Percentiles rank a stretch among this genome's conserved stretches.
These are phyloP conservation scores for Xanthoconium purpureum DNA, from an alignment of 768 basidiomycete species.

Conservation along the genomic window DNA sequence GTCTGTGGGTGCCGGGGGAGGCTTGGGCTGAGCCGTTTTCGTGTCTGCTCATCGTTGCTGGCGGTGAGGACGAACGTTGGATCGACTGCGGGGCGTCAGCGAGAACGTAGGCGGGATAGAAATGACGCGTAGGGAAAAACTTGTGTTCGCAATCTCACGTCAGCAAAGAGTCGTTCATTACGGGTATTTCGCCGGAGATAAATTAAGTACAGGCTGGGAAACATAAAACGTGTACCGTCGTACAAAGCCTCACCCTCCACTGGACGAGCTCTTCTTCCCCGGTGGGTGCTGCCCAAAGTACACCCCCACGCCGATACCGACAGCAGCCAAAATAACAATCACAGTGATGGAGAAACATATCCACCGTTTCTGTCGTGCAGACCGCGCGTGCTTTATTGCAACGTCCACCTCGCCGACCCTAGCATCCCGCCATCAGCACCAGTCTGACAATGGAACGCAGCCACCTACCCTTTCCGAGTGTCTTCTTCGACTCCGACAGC, in stretches of 20 bases:
- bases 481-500: constrained; percentile 64
- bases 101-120: neutral
- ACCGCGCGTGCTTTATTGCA: constrained; percentile 66
- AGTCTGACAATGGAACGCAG: neutral
- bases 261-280: neutral
- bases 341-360: constrained; percentile 74
- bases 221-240: no score
- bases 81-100: neutral
- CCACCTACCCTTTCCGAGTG: constrained; percentile 65
- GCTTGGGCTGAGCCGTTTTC: constrained; percentile 31
- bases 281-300: constrained; percentile 20
- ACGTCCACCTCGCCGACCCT: constrained; percentile 62
- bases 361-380: constrained; percentile 80
- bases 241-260: neutral
- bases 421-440: neutral
- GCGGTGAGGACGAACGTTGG: neutral
- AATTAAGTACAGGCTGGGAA: no score
- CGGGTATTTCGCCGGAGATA: neutral
- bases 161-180: constrained; percentile 2
- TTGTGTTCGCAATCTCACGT: constrained; percentile 16
- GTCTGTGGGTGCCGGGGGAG: constrained; percentile 23
- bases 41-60: constrained; percentile 24
- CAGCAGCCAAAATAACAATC: constrained; percentile 51
- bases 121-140: constrained; percentile 25
- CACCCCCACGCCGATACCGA: constrained; percentile 30